Percentiles rank a stretch among this genome's conserved stretches.
phyloP scores from a whole-genome alignment of 1,284 basidiomycete species.

The Ceratobasidium sp. region DNA sequence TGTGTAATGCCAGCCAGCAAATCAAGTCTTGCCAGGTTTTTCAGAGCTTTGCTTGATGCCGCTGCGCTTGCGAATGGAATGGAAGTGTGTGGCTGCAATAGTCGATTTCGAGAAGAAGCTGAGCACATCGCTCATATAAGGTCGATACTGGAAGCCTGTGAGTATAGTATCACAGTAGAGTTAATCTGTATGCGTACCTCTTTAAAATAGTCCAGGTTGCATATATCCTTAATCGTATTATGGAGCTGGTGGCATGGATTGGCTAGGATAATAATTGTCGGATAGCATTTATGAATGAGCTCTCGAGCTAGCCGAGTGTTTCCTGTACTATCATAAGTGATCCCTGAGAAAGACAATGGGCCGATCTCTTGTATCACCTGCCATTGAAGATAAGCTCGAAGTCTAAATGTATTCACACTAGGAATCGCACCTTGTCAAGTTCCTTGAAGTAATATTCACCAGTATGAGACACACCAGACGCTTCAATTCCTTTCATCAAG shows the following conservation, averaged over 20 bases:
- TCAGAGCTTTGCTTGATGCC: slow-evolving; percentile 50
- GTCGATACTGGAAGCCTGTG: slow-evolving; percentile 17
- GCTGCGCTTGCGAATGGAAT: slow-evolving; percentile 37
- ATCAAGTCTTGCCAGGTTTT: slow-evolving; percentile 52
- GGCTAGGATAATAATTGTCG: slow-evolving; percentile 51
- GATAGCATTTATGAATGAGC: slow-evolving; percentile 46
- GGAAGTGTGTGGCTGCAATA: slow-evolving; percentile 47
- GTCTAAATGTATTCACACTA: slow-evolving; percentile 15
- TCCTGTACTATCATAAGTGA: slow-evolving; percentile 53
- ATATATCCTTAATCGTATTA: slow-evolving; percentile 53
- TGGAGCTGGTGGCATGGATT: slow-evolving; percentile 54
- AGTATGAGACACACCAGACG: slow-evolving; percentile 27
- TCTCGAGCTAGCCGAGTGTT: slow-evolving; percentile 51
- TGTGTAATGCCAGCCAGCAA: slow-evolving; percentile 49
- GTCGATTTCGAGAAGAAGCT: slow-evolving; percentile 51
- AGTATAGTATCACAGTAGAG: too few species aligned
- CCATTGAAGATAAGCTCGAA: slow-evolving; percentile 43
- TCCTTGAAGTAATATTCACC: slow-evolving; percentile 36
- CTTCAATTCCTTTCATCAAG: slow-evolving; percentile 48
- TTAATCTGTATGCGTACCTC: slow-evolving; percentile 47
- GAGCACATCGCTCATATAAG: slow-evolving; percentile 44
- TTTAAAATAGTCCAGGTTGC: slow-evolving; percentile 50
- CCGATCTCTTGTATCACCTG: slow-evolving; percentile 51
- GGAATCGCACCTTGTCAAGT: slow-evolving; percentile 27
- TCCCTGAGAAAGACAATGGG: slow-evolving; percentile 47